Evolutionary conservation across 228 moss, liverwort and hornwort species (phyloP), one percentile per base, ranked within the genome.

Genomic region (Sphagnum fallax): DNA sequence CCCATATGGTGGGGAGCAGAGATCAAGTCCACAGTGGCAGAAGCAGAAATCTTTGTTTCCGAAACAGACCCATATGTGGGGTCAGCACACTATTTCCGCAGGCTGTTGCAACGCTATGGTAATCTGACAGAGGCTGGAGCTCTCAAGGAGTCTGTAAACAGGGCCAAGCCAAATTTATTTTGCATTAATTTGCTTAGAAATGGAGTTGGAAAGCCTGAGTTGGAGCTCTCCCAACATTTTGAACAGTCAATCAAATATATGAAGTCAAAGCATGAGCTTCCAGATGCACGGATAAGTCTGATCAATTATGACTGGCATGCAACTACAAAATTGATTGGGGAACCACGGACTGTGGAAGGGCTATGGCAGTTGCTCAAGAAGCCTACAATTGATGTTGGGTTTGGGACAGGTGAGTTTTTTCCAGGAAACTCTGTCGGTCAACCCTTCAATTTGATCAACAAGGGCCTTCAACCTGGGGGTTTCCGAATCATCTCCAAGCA

Each of bases 1-100:
- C 98, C 98, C 51, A 93, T 98, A 60, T 98, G 98, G 98, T 98
- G 98, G 98, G 98, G 98, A 16, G 98, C 98, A 68, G 98, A 94
- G 80, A 98, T 98, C 68, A 93, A 90, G 71, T 98, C 98, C 5
- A 90, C 82, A 72, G 90, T 93, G 64, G 79, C 93, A 68, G 98
- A 98, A 79, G 98, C 98, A 65, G 94, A 93, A 78, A 98, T 98
- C 69, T 92, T 88, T 70, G 90, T 98, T 10, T 84, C 90, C 61
- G 90, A 91, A 67, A 87, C 71, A 7, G 92, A 93, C 51, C 85
- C 98, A 6, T 98, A 90, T 64, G 69, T 87, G 66, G 97, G 97
- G 61, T 61, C 97, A 49, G 80, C 84, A 60, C 79, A 76, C 69
- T 98, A 98, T 69, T 98, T 81, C 64, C 87, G 77, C 60, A 88